These are phyloP conservation scores for Metschnikowia hibisci DNA, from an alignment of 805 yeast genomes.

Conservation along the genomic window DNA sequence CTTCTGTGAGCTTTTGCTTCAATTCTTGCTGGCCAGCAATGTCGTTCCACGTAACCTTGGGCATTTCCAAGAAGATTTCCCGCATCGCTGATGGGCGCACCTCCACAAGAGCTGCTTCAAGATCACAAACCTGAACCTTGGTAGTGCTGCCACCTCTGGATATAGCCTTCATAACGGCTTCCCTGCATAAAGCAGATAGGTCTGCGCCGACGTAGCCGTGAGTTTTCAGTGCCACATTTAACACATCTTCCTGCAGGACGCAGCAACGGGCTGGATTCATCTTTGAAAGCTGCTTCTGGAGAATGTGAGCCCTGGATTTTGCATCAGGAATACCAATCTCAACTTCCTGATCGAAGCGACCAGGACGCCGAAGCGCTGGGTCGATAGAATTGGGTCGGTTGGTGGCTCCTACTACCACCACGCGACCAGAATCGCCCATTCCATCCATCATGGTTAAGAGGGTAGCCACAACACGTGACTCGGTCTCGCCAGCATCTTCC, in stretches of 20 bases:
- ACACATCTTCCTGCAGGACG: constrained; percentile 53
- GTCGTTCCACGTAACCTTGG: constrained; percentile 89
- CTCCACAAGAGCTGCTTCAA: constrained; percentile 70
- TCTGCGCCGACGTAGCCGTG: constrained; percentile 99
- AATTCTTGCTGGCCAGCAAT: constrained; percentile 92
- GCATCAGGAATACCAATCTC: constrained; percentile 92
- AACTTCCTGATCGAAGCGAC: constrained; percentile 84
- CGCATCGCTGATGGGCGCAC: constrained; percentile 96
- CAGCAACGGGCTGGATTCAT: constrained; percentile 46
- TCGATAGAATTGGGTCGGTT: constrained; percentile 68
- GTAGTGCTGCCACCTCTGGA: constrained; percentile 49
- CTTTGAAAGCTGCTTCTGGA: constrained; percentile 54
- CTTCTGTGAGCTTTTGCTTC: constrained; percentile 78
- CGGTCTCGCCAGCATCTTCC: constrained; percentile 89
- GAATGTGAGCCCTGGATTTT: constrained; percentile 70
- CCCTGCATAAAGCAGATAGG: constrained; percentile 79
- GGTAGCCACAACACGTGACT: constrained; percentile 86
- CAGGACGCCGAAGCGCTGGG: constrained; percentile 77
- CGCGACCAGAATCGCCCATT: constrained; percentile 58
- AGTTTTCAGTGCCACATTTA: constrained; percentile 65
- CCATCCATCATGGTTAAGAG: constrained; percentile 79
- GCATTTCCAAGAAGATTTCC: constrained; percentile 90
- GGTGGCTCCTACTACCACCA: constrained; percentile 73
- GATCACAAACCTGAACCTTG: constrained; percentile 51
- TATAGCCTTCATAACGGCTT: constrained; percentile 81